phyloP scores from a whole-genome alignment of 306 rosid species.

The Fagus crenata region DNA sequence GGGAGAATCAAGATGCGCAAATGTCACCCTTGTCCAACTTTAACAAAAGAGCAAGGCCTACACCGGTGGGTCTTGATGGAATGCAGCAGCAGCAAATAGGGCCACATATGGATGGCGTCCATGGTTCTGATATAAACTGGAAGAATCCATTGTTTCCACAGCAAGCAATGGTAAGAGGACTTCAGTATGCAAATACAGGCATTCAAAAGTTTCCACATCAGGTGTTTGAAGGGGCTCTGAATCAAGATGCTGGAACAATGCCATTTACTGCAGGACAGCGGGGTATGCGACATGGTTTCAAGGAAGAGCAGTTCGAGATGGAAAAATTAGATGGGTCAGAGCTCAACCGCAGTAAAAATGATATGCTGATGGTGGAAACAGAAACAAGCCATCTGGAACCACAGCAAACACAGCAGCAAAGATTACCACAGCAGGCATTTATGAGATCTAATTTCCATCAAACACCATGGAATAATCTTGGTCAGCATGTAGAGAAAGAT shows the following conservation, averaged over 20 bases:
- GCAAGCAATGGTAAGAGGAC: slow-evolving; percentile 67
- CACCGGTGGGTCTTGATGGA: slow-evolving; percentile 58
- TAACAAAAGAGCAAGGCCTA: slow-evolving; percentile 65
- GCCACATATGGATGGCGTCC: slow-evolving; percentile 54
- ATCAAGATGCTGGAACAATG: slow-evolving; percentile 57
- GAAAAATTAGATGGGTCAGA: slow-evolving; percentile 70
- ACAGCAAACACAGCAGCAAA: slow-evolving; percentile 63
- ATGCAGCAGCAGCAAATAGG: slow-evolving; percentile 65
- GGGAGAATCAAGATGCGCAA: slow-evolving; percentile 82
- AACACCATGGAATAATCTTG: slow-evolving; percentile 68
- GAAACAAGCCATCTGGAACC: slow-evolving; percentile 68
- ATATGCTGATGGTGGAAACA: slow-evolving; percentile 52
- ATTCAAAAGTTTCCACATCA: slow-evolving; percentile 70
- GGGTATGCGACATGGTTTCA: slow-evolving; percentile 60
- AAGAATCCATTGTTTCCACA: slow-evolving; percentile 66
- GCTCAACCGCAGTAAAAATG: slow-evolving; percentile 55
- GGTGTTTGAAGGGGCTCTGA: slow-evolving; percentile 68
- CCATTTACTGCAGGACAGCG: slow-evolving; percentile 63
- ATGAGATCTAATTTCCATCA: slow-evolving; percentile 72
- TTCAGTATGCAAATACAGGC: slow-evolving; percentile 54
- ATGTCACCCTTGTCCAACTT: slow-evolving; percentile 60
- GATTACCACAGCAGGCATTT: slow-evolving; percentile 54
- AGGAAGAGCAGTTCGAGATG: slow-evolving; percentile 82
- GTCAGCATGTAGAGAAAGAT: slow-evolving; percentile 76
- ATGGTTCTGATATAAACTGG: slow-evolving; percentile 78